A percentile compares a stretch with the other conserved stretches of the same genome.
Evolutionary conservation across 345 rosid genomes (phyloP).

Genomic region (Erucastrum elatum): DNA sequence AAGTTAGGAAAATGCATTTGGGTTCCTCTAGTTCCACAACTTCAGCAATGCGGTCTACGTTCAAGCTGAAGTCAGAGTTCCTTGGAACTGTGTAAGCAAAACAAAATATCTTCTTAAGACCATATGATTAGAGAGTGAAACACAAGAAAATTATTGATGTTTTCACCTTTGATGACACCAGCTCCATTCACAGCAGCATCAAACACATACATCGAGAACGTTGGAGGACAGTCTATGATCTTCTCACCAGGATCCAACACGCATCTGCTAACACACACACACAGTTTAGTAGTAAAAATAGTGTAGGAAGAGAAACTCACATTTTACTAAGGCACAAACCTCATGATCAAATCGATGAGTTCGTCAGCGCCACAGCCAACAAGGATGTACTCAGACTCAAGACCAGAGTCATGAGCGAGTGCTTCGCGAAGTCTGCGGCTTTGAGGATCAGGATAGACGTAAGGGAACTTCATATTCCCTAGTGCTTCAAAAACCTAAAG

Average conservation of each 20-base stretch:
- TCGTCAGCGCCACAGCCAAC: conserved; percentile 98
- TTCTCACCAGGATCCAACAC: conserved; percentile 96
- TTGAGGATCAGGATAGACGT: conserved; percentile 90
- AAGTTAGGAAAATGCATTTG: conserved; percentile 90
- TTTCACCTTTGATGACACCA: conserved; percentile 68
- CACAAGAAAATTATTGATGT: no score
- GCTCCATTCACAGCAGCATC: conserved; percentile 96
- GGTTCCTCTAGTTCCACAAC: conserved; percentile 71
- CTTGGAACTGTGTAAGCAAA: conserved; percentile 61
- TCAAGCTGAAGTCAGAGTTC: conserved; percentile 83
- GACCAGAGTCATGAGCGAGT: conserved; percentile 82
- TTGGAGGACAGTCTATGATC: conserved; percentile 95
- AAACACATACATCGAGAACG: conserved; percentile 96
- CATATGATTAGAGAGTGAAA: no score
- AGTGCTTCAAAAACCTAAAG: conserved; percentile 88
- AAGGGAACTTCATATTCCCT: conserved; percentile 83
- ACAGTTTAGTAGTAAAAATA: not conserved
- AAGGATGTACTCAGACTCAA: conserved; percentile 82
- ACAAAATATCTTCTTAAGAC: no score
- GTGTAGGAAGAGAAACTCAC: not conserved
- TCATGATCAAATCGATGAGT: conserved; percentile 93
- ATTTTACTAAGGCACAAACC: conserved; percentile 46
- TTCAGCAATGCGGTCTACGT: conserved; percentile 70
- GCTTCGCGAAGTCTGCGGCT: conserved; percentile 78
- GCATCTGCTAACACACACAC: conserved; percentile 49